Conservation (phyloP, 139 green algal genomes). For the Chara braunii region DNA sequence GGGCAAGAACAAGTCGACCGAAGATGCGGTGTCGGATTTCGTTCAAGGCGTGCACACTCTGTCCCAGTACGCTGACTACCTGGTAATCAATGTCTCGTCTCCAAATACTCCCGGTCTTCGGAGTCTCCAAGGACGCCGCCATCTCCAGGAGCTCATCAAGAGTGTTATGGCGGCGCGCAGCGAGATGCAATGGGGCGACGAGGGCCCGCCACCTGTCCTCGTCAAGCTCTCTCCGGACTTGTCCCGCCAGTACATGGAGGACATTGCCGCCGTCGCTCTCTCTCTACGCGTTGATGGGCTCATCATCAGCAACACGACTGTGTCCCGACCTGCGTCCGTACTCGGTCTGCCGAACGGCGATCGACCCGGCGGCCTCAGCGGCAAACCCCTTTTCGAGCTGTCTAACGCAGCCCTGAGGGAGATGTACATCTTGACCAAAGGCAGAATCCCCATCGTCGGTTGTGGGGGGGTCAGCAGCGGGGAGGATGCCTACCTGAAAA, state of each 20-base stretch:
- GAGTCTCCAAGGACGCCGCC: conserved; percentile 60
- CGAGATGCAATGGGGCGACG: conserved; percentile 55
- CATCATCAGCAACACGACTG: conserved; percentile 82
- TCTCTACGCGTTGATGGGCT: conserved; percentile 54
- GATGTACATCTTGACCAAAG: conserved; percentile 40
- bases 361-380: conserved; percentile 79
- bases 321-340: conserved; percentile 57
- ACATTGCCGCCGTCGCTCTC: conserved; percentile 78
- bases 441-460: conserved; percentile 81
- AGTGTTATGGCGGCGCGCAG: conserved; percentile 54
- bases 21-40: conserved; percentile 81
- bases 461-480: conserved; percentile 76
- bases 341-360: conserved; percentile 6
- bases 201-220: conserved; percentile 63
- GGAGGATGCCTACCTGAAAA: conserved; percentile 87
- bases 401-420: conserved; percentile 55
- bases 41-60: conserved; percentile 38
- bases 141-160: conserved; percentile 66
- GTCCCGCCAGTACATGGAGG: conserved; percentile 59
- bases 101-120: conserved; percentile 90
- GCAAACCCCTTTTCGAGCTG: conserved; percentile 67
- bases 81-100: conserved; percentile 97
- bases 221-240: conserved; percentile 95
- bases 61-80: conserved; percentile 70
- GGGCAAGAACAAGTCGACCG: conserved; percentile 93